Base-by-base conservation (phyloP, 148 eudicot species). In the Heliosperma pusillum region DNA sequence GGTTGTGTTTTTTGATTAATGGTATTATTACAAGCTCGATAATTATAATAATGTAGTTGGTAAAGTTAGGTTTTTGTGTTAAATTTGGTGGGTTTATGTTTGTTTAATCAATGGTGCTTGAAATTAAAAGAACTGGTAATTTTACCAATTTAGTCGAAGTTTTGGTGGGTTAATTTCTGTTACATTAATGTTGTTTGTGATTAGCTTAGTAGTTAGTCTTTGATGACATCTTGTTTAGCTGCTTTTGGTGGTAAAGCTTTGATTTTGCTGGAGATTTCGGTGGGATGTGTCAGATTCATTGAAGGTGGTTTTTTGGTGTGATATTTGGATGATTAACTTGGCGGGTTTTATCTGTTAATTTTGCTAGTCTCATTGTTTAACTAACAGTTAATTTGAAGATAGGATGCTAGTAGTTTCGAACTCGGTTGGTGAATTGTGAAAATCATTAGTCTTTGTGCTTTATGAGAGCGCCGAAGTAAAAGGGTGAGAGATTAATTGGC, bases 341-440 rank as follows among this genome's bases (percentile, higher is more conserved):
- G 67, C 67, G 77, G 60, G 55, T 13, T 50, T 71, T 66, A 55
- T 56, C 53, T 64, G 33, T 44, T n/a, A 33, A 19, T 78, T 72
- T 56, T 52, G 65, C 30, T 17, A 53, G 80, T 42, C 53, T 64
- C 10, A n/a, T 11, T 72, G 71, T 7, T 36, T 4, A 6, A 10
- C 45, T 65, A 42, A 42, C 36, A 40, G 3, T 30, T 71, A 36
- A 19, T 66, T 17, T 66, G 70, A 4, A 33, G 50, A 24, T 36
- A 44, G 36, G 50, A 12, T 5, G 7, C n/a, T n/a, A 3, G 40
- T 22, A 22, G 24, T 59, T 8, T 20, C 3, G 25, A 10, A 10
- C 11, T 59, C 22, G 3, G 26, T 21, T 59, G 63, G 12, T 10
- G 26, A 59, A 59, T 59, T 59, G 0, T 47, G 2, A 10, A 47